Evolutionary conservation across 2,329 filamentous ascomycete genomes (phyloP).

Genomic region (Stemphylium beticola): DNA sequence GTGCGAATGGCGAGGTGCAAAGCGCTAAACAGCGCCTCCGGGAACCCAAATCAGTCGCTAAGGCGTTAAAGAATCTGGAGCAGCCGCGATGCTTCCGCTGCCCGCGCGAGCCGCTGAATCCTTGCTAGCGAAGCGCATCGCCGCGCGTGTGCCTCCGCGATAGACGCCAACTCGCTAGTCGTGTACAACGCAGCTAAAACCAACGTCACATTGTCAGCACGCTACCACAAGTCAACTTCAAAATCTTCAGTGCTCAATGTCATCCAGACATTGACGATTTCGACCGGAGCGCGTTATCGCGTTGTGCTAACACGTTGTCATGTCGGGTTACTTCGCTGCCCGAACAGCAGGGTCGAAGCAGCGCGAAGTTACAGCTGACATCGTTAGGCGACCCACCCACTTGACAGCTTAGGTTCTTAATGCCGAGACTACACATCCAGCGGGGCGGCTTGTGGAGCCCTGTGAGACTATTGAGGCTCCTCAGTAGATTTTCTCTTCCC

Average conservation of each 20-base stretch:
- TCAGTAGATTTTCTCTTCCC: neutral
- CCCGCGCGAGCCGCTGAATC: slow-evolving; percentile 14
- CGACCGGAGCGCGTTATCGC: neutral
- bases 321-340: neutral
- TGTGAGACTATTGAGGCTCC: slow-evolving; percentile 2
- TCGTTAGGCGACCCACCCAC: slow-evolving; percentile 2
- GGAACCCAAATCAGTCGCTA: slow-evolving; percentile 11
- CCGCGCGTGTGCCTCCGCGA: slow-evolving; percentile 13
- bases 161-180: slow-evolving; percentile 25
- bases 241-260: neutral
- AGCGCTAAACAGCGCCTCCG: slow-evolving; percentile 20
- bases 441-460: slow-evolving; percentile 1
- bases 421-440: slow-evolving; percentile 4
- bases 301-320: neutral
- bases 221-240: neutral
- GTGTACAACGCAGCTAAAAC: slow-evolving; percentile 23
- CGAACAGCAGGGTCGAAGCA: neutral
- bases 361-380: neutral
- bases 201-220: slow-evolving; percentile 16
- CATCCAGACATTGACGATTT: neutral
- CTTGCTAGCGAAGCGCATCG: slow-evolving; percentile 15
- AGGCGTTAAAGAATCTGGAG: slow-evolving; percentile 11
- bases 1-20: slow-evolving; percentile 5
- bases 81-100: slow-evolving; percentile 19
- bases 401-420: neutral